Conservation (phyloP, 2,329 filamentous ascomycete genomes). For the Apiospora phragmitis region DNA sequence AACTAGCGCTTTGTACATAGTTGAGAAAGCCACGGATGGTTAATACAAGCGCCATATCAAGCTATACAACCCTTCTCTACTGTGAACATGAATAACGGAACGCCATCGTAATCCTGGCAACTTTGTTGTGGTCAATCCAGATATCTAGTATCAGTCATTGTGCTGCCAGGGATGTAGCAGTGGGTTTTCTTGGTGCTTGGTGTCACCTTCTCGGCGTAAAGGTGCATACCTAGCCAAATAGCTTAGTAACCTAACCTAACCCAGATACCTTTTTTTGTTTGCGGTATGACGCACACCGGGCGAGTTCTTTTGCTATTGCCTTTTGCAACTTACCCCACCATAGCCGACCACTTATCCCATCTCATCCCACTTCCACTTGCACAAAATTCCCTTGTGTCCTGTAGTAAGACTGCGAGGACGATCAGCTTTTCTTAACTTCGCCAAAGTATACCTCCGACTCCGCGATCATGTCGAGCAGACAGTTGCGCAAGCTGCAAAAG, state of each 20-base stretch:
- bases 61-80: background rate
- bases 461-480: constrained; percentile 31
- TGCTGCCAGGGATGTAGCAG: too few relatives aligned
- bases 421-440: background rate
- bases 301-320: background rate
- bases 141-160: too few relatives aligned
- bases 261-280: background rate
- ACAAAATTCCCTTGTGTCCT: background rate
- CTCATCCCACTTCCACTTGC: background rate
- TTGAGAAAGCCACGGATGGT: background rate
- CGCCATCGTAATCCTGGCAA: too few relatives aligned
- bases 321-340: background rate
- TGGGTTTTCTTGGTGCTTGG: too few relatives aligned
- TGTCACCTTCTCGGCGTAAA: too few relatives aligned
- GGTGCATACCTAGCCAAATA: too few relatives aligned
- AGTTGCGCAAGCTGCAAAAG: constrained; percentile 41
- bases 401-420: background rate
- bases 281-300: background rate
- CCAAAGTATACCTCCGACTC: background rate
- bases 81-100: too few relatives aligned
- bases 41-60: background rate
- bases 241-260: too few relatives aligned
- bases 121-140: too few relatives aligned
- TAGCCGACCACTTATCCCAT: background rate
- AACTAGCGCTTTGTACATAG: background rate